Base-by-base conservation (phyloP, 768 basidiomycete genomes). In the Boletellus ananas region DNA sequence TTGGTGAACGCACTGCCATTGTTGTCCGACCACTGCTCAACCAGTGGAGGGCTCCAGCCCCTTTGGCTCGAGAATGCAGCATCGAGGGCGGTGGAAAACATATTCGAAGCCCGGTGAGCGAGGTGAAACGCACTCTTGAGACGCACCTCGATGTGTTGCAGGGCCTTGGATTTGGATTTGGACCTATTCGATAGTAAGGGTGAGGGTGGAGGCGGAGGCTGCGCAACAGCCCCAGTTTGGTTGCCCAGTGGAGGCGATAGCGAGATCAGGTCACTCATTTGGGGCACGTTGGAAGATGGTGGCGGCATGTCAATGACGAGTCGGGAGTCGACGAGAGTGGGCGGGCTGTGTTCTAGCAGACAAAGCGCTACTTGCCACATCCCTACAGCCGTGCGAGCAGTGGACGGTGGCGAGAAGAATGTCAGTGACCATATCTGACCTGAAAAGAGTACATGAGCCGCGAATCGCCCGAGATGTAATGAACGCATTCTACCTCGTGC, bases 311-410 rank as follows among this genome's bases (percentile, higher is more conserved):
- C 61, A 34, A 83, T 69, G 33, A 81, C 47, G 8, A 85, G 67
- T 4, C 72, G 72, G 0, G 79, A 77, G 57, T 84, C 76, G 34
- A 86, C 55, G 55, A 72, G 79, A 5, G 83, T 80, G 3, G 84
- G 78, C 0, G 81, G 75, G 50, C 83, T 83, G 44, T 78, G 70
- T 45, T 80, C 79, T 6, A 79, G n/a, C n/a, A 85, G 62, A 1
- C 72, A 72, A 2, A 85, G 75, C 1, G 72, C 66, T 29, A 84
- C 68, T 34, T 75, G 72, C 81, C 66, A 68, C 37, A 36, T 14
- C 2, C 64, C 66, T 1, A n/a, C 29, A 1, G 48, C 16, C 7
- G 47, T 41, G 12, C 6, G 36, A 13, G 52, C 14, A 9, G 50
- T 54, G 2, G 50, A 20, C 1, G 53, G 53, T 2, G 58, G 39